These are phyloP conservation scores for Meira nashicola DNA, from an alignment of 1,284 basidiomycete species.

Conservation along the genomic window DNA sequence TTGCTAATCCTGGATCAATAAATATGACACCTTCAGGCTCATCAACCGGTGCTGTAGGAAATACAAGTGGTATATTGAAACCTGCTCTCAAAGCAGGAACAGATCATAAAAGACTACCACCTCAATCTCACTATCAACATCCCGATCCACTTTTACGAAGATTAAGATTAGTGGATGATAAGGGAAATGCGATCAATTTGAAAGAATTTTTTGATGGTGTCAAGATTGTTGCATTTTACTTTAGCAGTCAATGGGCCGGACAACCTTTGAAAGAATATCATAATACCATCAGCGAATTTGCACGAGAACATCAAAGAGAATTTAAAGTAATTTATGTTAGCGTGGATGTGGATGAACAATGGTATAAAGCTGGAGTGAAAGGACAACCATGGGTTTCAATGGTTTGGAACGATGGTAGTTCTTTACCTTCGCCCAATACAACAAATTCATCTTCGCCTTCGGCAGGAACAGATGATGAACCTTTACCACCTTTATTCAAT, in stretches of 20 bases:
- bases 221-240: conserved; percentile 53
- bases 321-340: conserved; percentile 53
- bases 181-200: conserved; percentile 47
- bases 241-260: conserved; percentile 49
- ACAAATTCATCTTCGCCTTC: conserved; percentile 9
- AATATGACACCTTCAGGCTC: background rate
- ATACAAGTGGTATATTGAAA: conserved; percentile 24
- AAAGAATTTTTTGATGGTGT: conserved; percentile 44
- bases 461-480: conserved; percentile 17
- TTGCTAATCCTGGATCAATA: background rate
- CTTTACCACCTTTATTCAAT: conserved; percentile 31
- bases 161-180: conserved; percentile 46
- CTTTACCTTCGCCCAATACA: conserved; percentile 11
- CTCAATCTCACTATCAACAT: conserved; percentile 48
- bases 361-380: conserved; percentile 47
- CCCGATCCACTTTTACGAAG: conserved; percentile 52
- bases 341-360: conserved; percentile 49
- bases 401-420: conserved; percentile 54
- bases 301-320: conserved; percentile 44
- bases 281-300: conserved; percentile 39
- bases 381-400: conserved; percentile 51
- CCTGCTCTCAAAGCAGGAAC: conserved; percentile 47
- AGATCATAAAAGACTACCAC: conserved; percentile 39
- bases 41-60: background rate
- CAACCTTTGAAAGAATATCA: conserved; percentile 38